These are phyloP conservation scores for Aurifilum marmelostoma DNA, from an alignment of 2,329 filamentous ascomycete genomes.

Conservation along the genomic window DNA sequence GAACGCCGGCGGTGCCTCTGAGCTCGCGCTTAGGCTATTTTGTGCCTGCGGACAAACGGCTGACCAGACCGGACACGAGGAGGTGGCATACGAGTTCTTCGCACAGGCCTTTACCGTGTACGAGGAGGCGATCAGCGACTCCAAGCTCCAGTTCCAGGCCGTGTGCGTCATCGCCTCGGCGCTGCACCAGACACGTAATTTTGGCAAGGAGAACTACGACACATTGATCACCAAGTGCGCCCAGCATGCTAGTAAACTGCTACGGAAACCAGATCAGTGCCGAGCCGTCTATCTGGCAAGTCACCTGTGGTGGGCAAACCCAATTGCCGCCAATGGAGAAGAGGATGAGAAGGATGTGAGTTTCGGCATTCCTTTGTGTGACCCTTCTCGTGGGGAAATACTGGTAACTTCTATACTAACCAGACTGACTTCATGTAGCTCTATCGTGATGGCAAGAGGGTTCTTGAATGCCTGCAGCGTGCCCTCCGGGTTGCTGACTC, in stretches of 20 bases:
- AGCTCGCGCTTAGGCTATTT: conserved; percentile 87
- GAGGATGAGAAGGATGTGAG: conserved; percentile 79
- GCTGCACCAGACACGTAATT: conserved; percentile 85
- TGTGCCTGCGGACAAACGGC: conserved; percentile 91
- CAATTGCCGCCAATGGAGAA: conserved; percentile 75
- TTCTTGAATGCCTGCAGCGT: conserved; percentile 93
- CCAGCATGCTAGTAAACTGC: conserved; percentile 91
- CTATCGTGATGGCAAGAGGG: conserved; percentile 96
- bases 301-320: conserved; percentile 97
- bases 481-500: conserved; percentile 95
- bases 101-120: conserved; percentile 98
- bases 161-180: conserved; percentile 92
- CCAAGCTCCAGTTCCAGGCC: conserved; percentile 95
- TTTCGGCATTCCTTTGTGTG: conserved; percentile 28
- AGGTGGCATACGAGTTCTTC: conserved; percentile 97
- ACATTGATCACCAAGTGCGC: conserved; percentile 98
- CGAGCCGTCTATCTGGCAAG: conserved; percentile 94
- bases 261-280: conserved; percentile 98
- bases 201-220: conserved; percentile 97
- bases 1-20: conserved; percentile 74
- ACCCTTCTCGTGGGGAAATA: too few relatives aligned
- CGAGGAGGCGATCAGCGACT: conserved; percentile 94
- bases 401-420: too few relatives aligned
- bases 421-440: conserved; percentile 56
- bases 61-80: conserved; percentile 88